These are phyloP conservation scores for Cystobasidium sp. DNA, from an alignment of 1,284 basidiomycete species.

Conservation along the genomic window DNA sequence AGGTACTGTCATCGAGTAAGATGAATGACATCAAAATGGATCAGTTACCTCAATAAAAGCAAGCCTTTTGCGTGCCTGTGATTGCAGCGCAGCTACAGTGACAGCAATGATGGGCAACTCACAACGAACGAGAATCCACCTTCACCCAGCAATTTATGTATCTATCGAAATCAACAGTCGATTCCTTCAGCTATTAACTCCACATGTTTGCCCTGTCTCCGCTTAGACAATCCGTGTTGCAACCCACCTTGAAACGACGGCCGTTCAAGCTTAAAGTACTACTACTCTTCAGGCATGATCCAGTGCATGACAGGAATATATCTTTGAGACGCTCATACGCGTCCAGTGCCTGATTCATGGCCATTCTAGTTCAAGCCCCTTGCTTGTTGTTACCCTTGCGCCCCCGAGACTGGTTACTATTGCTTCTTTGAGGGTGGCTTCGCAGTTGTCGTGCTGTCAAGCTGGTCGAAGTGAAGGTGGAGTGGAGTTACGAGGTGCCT, in stretches of 20 bases:
- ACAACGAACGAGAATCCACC: conserved; percentile 90
- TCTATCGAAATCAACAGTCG: background rate
- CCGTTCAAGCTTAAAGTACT: conserved; percentile 70
- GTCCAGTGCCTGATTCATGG: conserved; percentile 39
- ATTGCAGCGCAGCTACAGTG: background rate
- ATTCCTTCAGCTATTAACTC: background rate
- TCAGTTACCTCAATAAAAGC: background rate
- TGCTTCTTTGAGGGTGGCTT: no score
- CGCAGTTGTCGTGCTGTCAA: no score
- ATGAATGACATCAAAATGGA: background rate
- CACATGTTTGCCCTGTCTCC: background rate
- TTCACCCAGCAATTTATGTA: conserved; percentile 69
- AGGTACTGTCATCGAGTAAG: conserved; percentile 48
- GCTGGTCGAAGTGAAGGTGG: no score
- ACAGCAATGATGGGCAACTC: conserved; percentile 58
- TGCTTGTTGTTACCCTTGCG: no score
- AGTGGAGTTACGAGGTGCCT: no score
- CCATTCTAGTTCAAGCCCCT: no score
- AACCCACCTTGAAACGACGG: conserved; percentile 70
- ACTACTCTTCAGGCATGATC: conserved; percentile 35
- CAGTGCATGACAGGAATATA: conserved; percentile 35
- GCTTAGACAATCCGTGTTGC: background rate
- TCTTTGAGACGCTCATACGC: conserved; percentile 38
- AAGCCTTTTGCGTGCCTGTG: background rate
- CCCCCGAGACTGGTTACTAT: no score